These are phyloP conservation scores for Pseudotsuga menziesii DNA, from an alignment of 75 land plant species.

Conservation along the genomic window DNA sequence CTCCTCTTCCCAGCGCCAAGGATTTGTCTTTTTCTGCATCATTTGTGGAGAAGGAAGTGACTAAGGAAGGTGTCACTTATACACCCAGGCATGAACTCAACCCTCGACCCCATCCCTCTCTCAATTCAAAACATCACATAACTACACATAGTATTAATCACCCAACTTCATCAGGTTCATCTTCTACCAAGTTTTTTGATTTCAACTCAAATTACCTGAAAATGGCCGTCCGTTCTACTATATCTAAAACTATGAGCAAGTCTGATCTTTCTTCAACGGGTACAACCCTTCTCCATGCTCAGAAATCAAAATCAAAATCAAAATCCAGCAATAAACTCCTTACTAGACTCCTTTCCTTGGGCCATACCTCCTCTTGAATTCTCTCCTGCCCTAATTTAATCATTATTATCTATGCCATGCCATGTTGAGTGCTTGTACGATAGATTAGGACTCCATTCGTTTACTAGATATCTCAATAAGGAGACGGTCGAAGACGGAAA, in stretches of 20 bases:
- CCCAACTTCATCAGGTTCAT: neutral
- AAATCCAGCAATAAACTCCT: constrained; percentile 7
- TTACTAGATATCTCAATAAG: too few relatives aligned
- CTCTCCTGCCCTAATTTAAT: neutral
- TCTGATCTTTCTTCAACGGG: neutral
- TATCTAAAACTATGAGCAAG: neutral
- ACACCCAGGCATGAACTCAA: neutral
- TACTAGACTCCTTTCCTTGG: constrained; percentile 5
- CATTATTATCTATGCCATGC: too few relatives aligned
- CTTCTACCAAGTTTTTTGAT: constrained; percentile 3
- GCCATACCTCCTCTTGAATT: neutral
- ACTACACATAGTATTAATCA: neutral
- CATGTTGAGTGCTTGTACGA: too few relatives aligned
- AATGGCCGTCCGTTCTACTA: constrained; percentile 1
- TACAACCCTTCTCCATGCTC: neutral
- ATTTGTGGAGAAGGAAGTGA: neutral
- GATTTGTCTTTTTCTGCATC: neutral
- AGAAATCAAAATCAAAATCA: neutral
- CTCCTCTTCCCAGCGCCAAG: neutral
- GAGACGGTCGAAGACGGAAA: too few relatives aligned
- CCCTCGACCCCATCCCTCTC: neutral
- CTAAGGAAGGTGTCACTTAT: neutral
- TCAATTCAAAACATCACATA: neutral
- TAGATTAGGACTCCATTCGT: too few relatives aligned
- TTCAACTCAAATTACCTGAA: constrained; percentile 1